Base-by-base conservation (phyloP, 768 basidiomycete genomes). In the Macrolepiota albuminosa region DNA sequence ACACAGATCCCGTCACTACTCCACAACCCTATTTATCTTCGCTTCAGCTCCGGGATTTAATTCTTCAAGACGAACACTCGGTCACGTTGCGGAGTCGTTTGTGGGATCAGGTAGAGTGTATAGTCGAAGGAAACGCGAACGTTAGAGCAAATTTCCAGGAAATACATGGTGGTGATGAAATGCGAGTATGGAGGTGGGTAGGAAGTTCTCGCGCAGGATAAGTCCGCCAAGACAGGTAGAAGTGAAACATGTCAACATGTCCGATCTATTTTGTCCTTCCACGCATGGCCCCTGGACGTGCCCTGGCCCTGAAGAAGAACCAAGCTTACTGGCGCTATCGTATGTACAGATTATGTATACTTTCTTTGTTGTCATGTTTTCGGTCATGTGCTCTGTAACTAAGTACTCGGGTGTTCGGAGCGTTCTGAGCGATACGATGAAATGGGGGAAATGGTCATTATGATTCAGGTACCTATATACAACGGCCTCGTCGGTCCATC, bases 41-140 rank as follows among this genome's bases (percentile, higher is more conserved):
- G 29, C 75, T 92, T 54, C 93, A 95, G 69, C 82, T 97, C 48
- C 89, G 95, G 57, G 94, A 97, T 73, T 78, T 91, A 56, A 81
- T 96, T 45, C 75, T 97, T 36, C 87, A 89, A 66, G 84, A 89
- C 60, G 88, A 93, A 66, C 89, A 89, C 71, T 91, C 89, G 31
- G 81, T 91, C 42, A 68, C 81, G 26, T 77, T 75, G 36, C 79
- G 92, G 59, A 80, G 80, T 59, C 78, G 83, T 50, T 67, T 97
- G 48, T 97, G 95, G 95, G 79, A 85, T 60, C 80, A 82, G 64
- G 94, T 97, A 52, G 91, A 93, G 71, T 82, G 80, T 56, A 76
- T 94, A 53, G 93, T 97, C 4, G 94, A 95, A 73, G 84, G 86
- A 57, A 97, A 97, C 75, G 84, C 91, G 34, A 97, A 97, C 72